phyloP scores from a whole-genome alignment of 768 basidiomycete species.

The Tephrocybe rancida region DNA sequence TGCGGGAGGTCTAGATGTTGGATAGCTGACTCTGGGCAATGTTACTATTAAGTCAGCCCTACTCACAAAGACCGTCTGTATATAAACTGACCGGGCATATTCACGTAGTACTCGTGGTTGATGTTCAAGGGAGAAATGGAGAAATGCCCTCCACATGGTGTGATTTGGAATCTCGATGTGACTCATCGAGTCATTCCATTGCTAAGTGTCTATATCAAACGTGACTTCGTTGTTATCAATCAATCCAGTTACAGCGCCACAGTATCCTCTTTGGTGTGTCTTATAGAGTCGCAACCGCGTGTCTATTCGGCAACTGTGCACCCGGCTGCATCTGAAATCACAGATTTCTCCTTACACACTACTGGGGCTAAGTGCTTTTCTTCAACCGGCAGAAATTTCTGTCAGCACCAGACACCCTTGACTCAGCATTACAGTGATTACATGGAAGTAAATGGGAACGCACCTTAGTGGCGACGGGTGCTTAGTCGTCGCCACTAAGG shows the following conservation, averaged over 20 bases:
- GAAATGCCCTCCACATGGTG: neutral
- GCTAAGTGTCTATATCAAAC: neutral
- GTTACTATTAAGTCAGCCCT: neutral
- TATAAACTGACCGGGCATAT: neutral
- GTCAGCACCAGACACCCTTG: no score
- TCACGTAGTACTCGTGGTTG: neutral
- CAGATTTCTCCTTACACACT: no score
- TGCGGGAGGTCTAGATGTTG: conserved; percentile 13
- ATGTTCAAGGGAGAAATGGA: neutral
- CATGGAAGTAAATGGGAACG: no score
- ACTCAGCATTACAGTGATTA: no score
- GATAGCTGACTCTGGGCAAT: neutral
- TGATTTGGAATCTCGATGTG: neutral
- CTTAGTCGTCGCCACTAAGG: no score
- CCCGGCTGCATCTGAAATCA: neutral
- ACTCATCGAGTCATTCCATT: no score
- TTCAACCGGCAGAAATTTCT: no score
- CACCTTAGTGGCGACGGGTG: no score
- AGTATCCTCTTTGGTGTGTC: neutral
- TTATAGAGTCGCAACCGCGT: neutral
- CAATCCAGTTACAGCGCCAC: neutral
- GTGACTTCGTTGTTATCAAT: neutral
- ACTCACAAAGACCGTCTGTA: neutral
- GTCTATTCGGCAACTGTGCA: neutral
- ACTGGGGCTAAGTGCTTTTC: no score